These are phyloP conservation scores for Porodaedalea pini DNA, from an alignment of 1,284 basidiomycete species.

Conservation along the genomic window DNA sequence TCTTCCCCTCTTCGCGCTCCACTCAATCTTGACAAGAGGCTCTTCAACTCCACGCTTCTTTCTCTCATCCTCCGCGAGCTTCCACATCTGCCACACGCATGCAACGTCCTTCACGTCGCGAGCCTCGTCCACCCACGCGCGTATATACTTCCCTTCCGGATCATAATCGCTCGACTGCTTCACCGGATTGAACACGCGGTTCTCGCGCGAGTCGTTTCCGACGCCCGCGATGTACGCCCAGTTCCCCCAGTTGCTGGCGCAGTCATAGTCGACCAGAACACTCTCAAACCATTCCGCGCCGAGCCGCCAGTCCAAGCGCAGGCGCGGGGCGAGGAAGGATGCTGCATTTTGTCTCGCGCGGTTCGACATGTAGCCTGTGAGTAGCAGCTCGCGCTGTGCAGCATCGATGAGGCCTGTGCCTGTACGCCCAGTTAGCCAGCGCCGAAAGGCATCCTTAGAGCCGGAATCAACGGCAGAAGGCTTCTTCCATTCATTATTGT, in stretches of 20 bases:
- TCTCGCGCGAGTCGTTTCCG: conserved; percentile 46
- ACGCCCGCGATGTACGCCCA: conserved; percentile 47
- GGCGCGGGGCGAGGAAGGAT: conserved; percentile 48
- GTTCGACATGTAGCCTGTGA: conserved; percentile 53
- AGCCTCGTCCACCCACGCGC: conserved; percentile 45
- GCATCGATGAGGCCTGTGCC: conserved; percentile 54
- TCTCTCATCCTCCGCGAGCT: conserved; percentile 11
- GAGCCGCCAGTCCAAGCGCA: conserved; percentile 50
- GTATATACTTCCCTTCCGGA: conserved; percentile 42
- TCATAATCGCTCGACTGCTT: conserved; percentile 52
- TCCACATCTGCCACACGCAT: conserved; percentile 22
- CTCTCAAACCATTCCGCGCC: conserved; percentile 38
- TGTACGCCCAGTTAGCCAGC: conserved; percentile 45
- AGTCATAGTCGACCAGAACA: conserved; percentile 42
- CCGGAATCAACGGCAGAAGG: conserved; percentile 17
- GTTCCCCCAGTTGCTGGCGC: conserved; percentile 40
- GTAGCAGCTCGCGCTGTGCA: conserved; percentile 45
- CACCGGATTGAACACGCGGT: conserved; percentile 50
- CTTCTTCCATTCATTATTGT: conserved; percentile 18
- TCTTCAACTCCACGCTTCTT: conserved; percentile 10
- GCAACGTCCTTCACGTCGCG: conserved; percentile 28
- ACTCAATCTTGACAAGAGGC: conserved; percentile 23
- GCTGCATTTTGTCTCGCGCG: conserved; percentile 53
- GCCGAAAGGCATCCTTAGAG: conserved; percentile 32
- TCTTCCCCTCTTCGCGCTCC: background rate